phyloP scores from a whole-genome alignment of 1,139 yeast species.

The Saccharomyces hybrid region DNA sequence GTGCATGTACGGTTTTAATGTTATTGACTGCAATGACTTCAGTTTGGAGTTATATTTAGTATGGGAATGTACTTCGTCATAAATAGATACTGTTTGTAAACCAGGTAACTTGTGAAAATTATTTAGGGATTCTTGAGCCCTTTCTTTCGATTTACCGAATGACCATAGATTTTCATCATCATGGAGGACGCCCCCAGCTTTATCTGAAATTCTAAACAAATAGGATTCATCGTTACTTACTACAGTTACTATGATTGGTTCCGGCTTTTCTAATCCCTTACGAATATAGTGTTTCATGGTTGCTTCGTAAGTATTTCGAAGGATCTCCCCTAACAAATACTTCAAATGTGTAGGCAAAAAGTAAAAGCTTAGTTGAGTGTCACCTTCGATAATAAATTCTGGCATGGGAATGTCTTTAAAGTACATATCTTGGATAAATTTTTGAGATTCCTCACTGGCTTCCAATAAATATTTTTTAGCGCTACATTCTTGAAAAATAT shows the following conservation, averaged over 20 bases:
- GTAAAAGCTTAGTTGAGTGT: slow-evolving; percentile 53
- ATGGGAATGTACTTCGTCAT: slow-evolving; percentile 22
- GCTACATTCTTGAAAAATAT: slow-evolving; percentile 69
- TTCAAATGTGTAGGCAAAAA: slow-evolving; percentile 82
- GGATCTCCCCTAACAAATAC: slow-evolving; percentile 75
- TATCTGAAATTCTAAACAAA: slow-evolving; percentile 73
- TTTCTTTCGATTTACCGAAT: slow-evolving; percentile 59
- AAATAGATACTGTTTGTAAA: slow-evolving; percentile 30
- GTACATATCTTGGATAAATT: slow-evolving; percentile 40
- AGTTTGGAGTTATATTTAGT: slow-evolving; percentile 2
- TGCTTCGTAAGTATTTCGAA: slow-evolving; percentile 79
- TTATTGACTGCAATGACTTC: background rate
- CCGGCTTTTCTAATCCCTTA: slow-evolving; percentile 31
- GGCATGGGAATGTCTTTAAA: slow-evolving; percentile 62
- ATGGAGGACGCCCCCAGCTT: slow-evolving; percentile 65
- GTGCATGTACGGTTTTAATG: slow-evolving; percentile 20
- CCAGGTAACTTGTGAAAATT: slow-evolving; percentile 68
- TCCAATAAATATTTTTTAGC: slow-evolving; percentile 56
- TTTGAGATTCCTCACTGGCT: slow-evolving; percentile 41
- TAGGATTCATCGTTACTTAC: slow-evolving; percentile 60
- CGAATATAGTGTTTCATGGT: slow-evolving; percentile 44
- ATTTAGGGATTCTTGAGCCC: slow-evolving; percentile 48
- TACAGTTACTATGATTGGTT: slow-evolving; percentile 65
- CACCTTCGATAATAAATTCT: slow-evolving; percentile 63
- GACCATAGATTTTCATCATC: slow-evolving; percentile 59